Conservation (phyloP, 306 rosid genomes). For the Prunus salicina region DNA sequence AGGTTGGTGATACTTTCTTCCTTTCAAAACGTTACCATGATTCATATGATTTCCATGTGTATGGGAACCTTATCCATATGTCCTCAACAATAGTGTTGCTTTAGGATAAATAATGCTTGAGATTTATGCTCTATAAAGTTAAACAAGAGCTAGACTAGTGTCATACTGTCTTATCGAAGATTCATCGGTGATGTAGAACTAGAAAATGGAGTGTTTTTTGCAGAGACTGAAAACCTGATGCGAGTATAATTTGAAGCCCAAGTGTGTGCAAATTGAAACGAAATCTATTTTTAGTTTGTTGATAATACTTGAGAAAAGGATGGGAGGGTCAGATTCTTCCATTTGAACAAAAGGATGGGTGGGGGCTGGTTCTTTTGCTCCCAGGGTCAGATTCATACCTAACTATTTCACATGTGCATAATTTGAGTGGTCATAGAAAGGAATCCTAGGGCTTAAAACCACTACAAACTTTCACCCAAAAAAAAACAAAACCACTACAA, state of each 20-base stretch:
- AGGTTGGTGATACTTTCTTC: slow-evolving; percentile 41
- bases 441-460: slow-evolving; percentile 9
- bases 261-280: background rate
- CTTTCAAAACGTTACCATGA: background rate
- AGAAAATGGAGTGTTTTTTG: background rate
- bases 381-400: no score
- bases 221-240: background rate
- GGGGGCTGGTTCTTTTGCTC: background rate
- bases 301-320: background rate
- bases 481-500: background rate
- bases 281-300: background rate
- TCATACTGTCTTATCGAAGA: no score
- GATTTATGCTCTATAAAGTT: background rate
- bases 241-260: background rate
- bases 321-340: background rate
- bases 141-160: background rate
- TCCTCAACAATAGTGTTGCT: background rate
- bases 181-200: background rate
- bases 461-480: background rate
- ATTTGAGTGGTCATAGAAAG: background rate
- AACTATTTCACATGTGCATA: slow-evolving; percentile 2
- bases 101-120: background rate
- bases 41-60: background rate
- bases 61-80: background rate
- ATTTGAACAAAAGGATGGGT: background rate